phyloP scores from a whole-genome alignment of 305 asterid genomes.

The Solanum hybrid region DNA sequence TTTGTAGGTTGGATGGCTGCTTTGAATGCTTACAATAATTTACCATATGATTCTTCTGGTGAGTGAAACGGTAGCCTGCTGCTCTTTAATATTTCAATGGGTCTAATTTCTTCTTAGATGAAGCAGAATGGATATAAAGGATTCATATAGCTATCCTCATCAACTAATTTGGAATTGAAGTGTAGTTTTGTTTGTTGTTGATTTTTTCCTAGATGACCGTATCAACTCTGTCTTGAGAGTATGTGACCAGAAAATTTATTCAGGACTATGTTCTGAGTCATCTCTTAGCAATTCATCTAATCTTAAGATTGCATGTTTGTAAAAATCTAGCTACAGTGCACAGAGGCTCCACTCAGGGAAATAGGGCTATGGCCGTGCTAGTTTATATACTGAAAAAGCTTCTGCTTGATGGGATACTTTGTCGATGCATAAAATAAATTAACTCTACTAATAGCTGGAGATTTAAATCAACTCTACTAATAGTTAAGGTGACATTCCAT shows the following conservation, averaged over 20 bases:
- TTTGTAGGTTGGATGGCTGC: conserved; percentile 56
- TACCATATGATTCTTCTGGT: conserved; percentile 59
- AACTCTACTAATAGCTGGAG: neutral
- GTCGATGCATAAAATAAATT: neutral
- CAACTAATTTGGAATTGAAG: neutral
- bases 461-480: neutral
- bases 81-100: neutral
- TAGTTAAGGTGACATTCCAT: neutral
- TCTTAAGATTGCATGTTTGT: neutral
- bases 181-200: neutral
- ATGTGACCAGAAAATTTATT: neutral
- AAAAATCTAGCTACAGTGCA: neutral
- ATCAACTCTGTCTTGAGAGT: neutral
- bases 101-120: neutral
- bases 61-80: conserved; percentile 15
- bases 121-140: neutral
- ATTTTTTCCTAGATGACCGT: neutral
- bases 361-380: neutral
- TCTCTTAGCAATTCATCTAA: neutral
- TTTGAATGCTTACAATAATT: conserved; percentile 35
- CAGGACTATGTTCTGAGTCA: neutral
- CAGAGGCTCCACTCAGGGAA: neutral
- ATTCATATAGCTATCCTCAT: neutral
- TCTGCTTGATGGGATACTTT: neutral
- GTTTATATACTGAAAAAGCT: neutral